Evolutionary conservation across 1,284 basidiomycete genomes (phyloP).

Genomic region (Vanrija pseudolonga): DNA sequence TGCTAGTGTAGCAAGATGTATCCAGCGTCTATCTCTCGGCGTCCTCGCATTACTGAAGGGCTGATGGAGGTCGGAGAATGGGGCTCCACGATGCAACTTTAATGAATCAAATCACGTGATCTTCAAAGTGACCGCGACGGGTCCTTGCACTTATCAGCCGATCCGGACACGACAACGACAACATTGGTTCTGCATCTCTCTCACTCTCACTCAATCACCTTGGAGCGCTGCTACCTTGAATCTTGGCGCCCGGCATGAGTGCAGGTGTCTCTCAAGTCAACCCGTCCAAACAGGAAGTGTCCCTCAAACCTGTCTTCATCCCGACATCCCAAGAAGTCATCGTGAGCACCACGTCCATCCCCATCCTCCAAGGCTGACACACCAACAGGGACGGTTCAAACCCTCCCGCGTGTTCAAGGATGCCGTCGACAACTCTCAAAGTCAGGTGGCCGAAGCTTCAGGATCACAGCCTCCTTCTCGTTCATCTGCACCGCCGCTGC

Average conservation of each 20-base stretch:
- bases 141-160: background rate
- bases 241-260: too few species aligned
- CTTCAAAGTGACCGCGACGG: background rate
- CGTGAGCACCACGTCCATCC: too few species aligned
- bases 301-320: too few species aligned
- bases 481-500: conserved; percentile 1
- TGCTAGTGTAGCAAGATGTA: conserved; percentile 5
- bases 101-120: background rate
- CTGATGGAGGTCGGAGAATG: background rate
- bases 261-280: too few species aligned
- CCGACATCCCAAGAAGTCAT: too few species aligned
- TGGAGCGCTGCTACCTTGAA: too few species aligned
- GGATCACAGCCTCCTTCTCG: conserved; percentile 44
- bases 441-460: conserved; percentile 29
- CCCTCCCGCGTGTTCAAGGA: conserved; percentile 84
- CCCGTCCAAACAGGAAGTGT: too few species aligned
- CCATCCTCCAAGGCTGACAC: background rate
- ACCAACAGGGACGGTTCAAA: conserved; percentile 11
- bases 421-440: conserved; percentile 58
- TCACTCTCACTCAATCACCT: too few species aligned
- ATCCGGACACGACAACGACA: background rate
- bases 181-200: too few species aligned
- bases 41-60: background rate
- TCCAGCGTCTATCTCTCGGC: too few species aligned
- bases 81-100: too few species aligned